Evolutionary conservation across 768 basidiomycete genomes (phyloP), one percentile per base, ranked within the genome.

Genomic region (Nidula microcarpa): DNA sequence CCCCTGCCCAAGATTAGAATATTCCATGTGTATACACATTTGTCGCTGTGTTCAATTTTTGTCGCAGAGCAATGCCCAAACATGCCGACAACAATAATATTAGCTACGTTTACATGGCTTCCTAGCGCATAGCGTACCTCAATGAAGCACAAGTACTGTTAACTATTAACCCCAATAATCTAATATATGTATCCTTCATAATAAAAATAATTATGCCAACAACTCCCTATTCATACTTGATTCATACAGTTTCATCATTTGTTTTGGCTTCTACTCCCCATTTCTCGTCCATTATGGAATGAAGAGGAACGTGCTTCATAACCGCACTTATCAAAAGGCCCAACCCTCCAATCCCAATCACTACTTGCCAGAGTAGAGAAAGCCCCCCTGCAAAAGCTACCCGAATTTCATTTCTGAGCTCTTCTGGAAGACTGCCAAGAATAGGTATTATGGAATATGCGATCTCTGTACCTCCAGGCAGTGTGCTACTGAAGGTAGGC

Each of bases 371-470:
- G n/a, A 79, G 52, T 0, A 66, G 60, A 0, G 50, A 35, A 49
- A 82, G 58, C 48, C 73, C 71, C 1, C 58, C 62, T 0, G 73
- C 68, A 53, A 80, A 81, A 17, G 77, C 78, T 4, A 49, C 65
- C 13, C 70, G 68, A 0, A 81, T 74, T 53, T 74, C 57, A 0
- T 45, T 51, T 36, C 57, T 51, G 10, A 74, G 52, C 1, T 72
- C 61, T 39, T 74, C 64, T 1, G 63, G 51, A 1, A 84, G 72
- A 0, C 8, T 16, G 1, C 54, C 18, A 18, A 82, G 68, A 13
- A 58, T 50, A 0, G 80, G 79, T 37, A 83, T 80, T 23, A 71
- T 67, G 2, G 72, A 64, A 57, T 75, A 81, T 5, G 74, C 61
- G 44, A 79, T 62, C 45, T 74, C 68, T 14, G 65, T 55, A 6